phyloP scores from a whole-genome alignment of 139 green algal species.

The Limnomonas spitsbergensis region DNA sequence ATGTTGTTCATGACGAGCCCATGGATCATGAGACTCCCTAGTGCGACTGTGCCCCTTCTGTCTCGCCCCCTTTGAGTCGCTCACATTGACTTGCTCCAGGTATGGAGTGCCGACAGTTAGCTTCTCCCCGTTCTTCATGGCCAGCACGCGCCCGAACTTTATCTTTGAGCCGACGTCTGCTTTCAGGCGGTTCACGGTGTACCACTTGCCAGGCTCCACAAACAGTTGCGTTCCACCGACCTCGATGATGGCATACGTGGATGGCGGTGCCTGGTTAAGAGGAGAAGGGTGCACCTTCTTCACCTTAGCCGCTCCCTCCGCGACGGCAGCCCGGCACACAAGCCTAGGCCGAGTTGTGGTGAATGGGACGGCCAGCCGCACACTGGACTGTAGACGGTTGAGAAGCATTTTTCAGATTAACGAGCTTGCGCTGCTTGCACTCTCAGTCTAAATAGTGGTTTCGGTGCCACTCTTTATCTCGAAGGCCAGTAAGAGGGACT shows the following conservation, averaged over 20 bases:
- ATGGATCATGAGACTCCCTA: too few relatives aligned
- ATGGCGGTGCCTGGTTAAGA: conserved; percentile 38
- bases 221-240: conserved; percentile 87
- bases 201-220: conserved; percentile 89
- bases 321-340: conserved; percentile 43
- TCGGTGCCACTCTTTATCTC: too few relatives aligned
- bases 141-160: conserved; percentile 84
- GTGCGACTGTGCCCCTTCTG: too few relatives aligned
- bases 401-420: conserved; percentile 16
- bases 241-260: conserved; percentile 85
- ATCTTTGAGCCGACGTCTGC: conserved; percentile 77
- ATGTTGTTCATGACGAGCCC: too few relatives aligned
- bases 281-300: conserved; percentile 39
- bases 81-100: conserved; percentile 66
- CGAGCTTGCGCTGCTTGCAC: too few relatives aligned
- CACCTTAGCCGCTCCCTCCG: conserved; percentile 20
- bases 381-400: neutral
- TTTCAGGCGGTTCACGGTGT: conserved; percentile 88
- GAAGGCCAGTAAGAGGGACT: too few relatives aligned
- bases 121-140: conserved; percentile 71
- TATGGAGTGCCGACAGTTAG: conserved; percentile 86
- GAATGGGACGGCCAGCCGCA: neutral
- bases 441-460: too few relatives aligned
- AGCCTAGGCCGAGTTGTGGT: conserved; percentile 8
- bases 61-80: too few relatives aligned